A percentile compares a stretch with the other conserved stretches of the same genome.
phyloP scores from a whole-genome alignment of 2,329 filamentous ascomycete genomes.

The Penicillium freii region DNA sequence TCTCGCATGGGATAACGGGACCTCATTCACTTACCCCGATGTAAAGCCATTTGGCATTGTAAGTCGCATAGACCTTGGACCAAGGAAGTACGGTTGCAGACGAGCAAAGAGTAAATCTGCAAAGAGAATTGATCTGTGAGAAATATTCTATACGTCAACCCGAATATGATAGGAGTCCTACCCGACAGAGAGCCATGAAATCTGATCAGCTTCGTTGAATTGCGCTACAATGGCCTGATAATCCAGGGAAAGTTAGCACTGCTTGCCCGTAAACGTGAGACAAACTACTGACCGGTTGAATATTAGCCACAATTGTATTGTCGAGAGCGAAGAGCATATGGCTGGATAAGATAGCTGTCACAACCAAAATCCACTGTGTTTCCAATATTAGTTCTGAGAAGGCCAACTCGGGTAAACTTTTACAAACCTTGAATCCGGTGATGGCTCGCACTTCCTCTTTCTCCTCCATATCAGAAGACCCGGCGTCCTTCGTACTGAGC shows the following conservation, averaged over 20 bases:
- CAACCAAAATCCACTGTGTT: not conserved
- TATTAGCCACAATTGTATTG: not conserved
- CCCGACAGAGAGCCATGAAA: not conserved
- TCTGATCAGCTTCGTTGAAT: not conserved
- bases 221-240: not conserved
- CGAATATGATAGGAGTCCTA: not conserved
- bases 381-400: not conserved
- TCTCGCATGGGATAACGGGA: not conserved
- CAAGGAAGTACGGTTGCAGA: not conserved
- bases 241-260: not conserved
- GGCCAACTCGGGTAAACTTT: too few relatives aligned
- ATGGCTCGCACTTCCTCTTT: not conserved
- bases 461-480: not conserved
- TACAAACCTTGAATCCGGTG: not conserved
- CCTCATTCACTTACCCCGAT: not conserved
- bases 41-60: not conserved
- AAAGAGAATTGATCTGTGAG: not conserved
- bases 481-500: not conserved
- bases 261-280: accelerated
- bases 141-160: not conserved
- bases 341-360: not conserved
- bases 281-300: not conserved
- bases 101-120: not conserved
- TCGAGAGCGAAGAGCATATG: not conserved
- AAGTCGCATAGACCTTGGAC: not conserved